A percentile compares a stretch with the other conserved stretches of the same genome.
Conservation (phyloP, 2,329 filamentous ascomycete genomes). For the Beauveria rudraprayagi region DNA sequence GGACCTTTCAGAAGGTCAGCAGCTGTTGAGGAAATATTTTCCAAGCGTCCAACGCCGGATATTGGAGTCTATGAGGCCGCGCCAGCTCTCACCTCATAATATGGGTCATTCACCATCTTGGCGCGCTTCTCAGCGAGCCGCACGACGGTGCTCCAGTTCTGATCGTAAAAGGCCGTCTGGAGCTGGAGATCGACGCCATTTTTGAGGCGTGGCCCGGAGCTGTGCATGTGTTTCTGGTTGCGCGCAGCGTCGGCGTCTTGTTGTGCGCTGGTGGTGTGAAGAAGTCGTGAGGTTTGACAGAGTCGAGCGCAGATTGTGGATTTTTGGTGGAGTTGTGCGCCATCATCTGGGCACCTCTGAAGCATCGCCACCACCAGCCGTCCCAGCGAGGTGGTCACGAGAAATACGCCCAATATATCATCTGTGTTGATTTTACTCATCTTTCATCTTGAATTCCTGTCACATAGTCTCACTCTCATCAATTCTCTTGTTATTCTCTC, state of each 20-base stretch:
- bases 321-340: slow-evolving; percentile 6
- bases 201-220: slow-evolving; percentile 32
- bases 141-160: slow-evolving; percentile 44
- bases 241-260: background rate
- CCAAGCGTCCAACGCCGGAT: background rate
- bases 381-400: too few species aligned
- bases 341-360: background rate
- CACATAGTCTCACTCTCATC: too few species aligned
- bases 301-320: slow-evolving; percentile 1
- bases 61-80: background rate
- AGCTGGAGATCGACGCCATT: slow-evolving; percentile 46
- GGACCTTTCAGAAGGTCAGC: slow-evolving; percentile 24
- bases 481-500: too few species aligned
- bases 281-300: slow-evolving; percentile 1
- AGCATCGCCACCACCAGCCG: too few species aligned
- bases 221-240: slow-evolving; percentile 21
- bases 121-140: slow-evolving; percentile 45
- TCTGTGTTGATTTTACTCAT: too few species aligned
- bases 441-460: too few species aligned
- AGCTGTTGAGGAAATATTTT: background rate
- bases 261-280: background rate
- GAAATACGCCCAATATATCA: too few species aligned
- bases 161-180: slow-evolving; percentile 45
- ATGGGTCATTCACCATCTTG: slow-evolving; percentile 42
- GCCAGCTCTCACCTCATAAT: slow-evolving; percentile 40